Base-by-base conservation (phyloP, 176 grass and related monocot genomes). In the Tillandsia leiboldiana region DNA sequence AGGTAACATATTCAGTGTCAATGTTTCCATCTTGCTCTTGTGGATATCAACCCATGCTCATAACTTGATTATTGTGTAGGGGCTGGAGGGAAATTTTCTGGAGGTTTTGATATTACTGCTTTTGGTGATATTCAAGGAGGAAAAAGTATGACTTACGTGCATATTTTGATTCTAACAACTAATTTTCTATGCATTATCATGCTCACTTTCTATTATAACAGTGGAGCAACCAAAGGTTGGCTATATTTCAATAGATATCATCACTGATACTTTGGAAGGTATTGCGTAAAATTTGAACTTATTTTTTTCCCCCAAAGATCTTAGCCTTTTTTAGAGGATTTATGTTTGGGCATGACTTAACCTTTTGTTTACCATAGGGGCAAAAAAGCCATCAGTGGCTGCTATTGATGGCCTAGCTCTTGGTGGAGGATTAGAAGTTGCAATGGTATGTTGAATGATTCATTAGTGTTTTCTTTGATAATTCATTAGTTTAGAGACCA, bases 351-450 rank as follows among this genome's bases (percentile, higher is more conserved):
- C 11, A 62, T 48, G 75, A 29, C 2, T 15, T 79, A 9, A 49
- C 72, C 28, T 75, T 85, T 17, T 74, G 75, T 51, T 56, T 48
- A 80, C 67, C n/a, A 8, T 42, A 90, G 89, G 77, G 69, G 89
- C 94, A 1, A 84, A 64, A 66, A 99, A 99, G 69, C 89, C 94
- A 84, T 93, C 89, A 1, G 86, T 99, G 62, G 89, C 89, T 74
- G 87, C 94, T 79, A 92, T 99, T 79, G 86, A 90, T 84, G 89
- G 94, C 68, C 71, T 99, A 64, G 80, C 84, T 86, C 82, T 99
- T 78, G 94, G 94, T 29, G 94, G 94, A 61, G 94, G 94, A 71
- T 74, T 99, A 70, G 89, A 99, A 85, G 63, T 91, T 87, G 80
- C 84, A 78, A 99, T 93, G 94, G 94, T 99, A 89, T 48, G 49